Conservation (phyloP, 2,329 filamentous ascomycete genomes). For the Colletotrichum tropicale region DNA sequence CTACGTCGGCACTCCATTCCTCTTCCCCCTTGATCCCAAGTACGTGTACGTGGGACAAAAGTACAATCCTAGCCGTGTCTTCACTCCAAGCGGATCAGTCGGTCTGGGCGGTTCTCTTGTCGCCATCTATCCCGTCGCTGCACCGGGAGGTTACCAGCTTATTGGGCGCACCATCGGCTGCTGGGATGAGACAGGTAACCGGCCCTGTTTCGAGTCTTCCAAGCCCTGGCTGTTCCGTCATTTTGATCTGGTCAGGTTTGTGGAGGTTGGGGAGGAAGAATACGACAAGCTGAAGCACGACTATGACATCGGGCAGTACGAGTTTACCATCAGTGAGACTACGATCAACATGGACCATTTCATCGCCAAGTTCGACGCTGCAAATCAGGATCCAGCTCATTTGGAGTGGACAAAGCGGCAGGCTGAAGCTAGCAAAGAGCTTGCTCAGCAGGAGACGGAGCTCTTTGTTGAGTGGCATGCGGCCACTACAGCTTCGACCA, state of each 20-base stretch:
- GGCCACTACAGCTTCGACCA: neutral
- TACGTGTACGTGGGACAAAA: conserved; percentile 28
- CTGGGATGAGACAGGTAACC: conserved; percentile 37
- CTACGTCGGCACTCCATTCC: conserved; percentile 37
- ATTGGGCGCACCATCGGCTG: conserved; percentile 33
- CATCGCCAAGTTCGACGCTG: conserved; percentile 48
- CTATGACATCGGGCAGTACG: conserved; percentile 34
- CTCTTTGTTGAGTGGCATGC: neutral
- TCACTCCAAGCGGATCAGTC: conserved; percentile 39
- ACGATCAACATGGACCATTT: conserved; percentile 38
- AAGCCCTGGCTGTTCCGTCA: conserved; percentile 40
- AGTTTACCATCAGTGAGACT: neutral
- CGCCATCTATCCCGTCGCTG: conserved; percentile 39
- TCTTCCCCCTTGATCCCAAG: conserved; percentile 28
- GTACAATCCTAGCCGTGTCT: conserved; percentile 37
- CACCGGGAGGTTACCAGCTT: conserved; percentile 44
- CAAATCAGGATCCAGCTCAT: neutral
- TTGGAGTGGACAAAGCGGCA: neutral
- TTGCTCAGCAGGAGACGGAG: neutral
- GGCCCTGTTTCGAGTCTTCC: conserved; percentile 29
- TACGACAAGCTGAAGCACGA: conserved; percentile 30
- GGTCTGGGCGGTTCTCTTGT: conserved; percentile 39
- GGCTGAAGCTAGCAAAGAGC: neutral
- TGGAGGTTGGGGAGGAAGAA: conserved; percentile 35
- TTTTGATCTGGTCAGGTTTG: conserved; percentile 38